Base-by-base conservation (phyloP, 2,329 filamentous ascomycete species). In the Nothophaeocryptopus gaeumannii region DNA sequence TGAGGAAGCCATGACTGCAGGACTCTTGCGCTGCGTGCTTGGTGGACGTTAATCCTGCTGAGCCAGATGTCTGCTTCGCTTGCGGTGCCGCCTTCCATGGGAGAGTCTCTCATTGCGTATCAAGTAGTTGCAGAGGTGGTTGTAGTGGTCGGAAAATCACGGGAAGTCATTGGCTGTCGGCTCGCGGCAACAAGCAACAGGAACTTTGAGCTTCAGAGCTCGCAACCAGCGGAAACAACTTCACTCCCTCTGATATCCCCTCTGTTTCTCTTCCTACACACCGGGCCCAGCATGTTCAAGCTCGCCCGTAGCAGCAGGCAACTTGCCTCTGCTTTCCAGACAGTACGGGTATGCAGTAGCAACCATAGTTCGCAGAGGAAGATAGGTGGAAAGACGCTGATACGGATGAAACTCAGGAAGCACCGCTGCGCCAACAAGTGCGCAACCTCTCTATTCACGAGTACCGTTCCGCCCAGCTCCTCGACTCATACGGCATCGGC, bases 371-470 rank as follows among this genome's bases (percentile, higher is more conserved):
- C 31, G 32, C n/a, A 8, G 13, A 7, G 13, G 2, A 12, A 57
- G 54, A 52, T 54, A 45, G 52, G 45, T 54, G 7, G 20, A 26
- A 26, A 26, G 20, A 26, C 20, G 20, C 20, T 26, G 20, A 26
- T 26, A 26, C 20, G 20, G 20, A 26, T 26, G 7, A 4, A 26
- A 3, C 20, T 3, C 20, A 26, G 20, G 20, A 26, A 26, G 13
- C n/a, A 36, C 74, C 79, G 51, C 63, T 79, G 59, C 75, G 74
- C 59, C 86, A 93, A 75, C 91, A 96, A 77, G 83, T 81, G 75
- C 84, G 93, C 78, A 85, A 87, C 69, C 83, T 99, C 70, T 93
- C 89, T 70, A 96, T 99, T 69, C 93, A 99, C 80, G 93, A 99
- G 79, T 97, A 96, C 78, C 86, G 92, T 68, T 96, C 93, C 65